Evolutionary conservation across 1,284 basidiomycete genomes (phyloP), one percentile per base, ranked within the genome.

Genomic region (Melampsora abietis-canadensis): DNA sequence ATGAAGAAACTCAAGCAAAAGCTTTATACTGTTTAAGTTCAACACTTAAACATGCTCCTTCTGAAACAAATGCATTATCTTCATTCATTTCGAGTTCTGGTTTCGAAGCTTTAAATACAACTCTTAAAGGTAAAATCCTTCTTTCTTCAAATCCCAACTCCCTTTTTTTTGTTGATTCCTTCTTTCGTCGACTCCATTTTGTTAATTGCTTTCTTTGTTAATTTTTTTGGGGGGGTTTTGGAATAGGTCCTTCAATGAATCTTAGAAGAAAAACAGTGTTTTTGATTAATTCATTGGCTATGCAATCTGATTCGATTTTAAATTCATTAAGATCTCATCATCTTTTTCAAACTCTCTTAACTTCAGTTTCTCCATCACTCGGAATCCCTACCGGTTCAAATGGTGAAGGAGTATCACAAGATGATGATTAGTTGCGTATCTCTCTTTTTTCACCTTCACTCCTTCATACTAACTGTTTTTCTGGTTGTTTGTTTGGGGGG

Each of bases 1-100:
- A 57, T 27, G 70, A 59, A 37, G 34, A 47, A 40, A 66, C 57
- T 34, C 64, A 66, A 66, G 70, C 70, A 4, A 74, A 74, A 66
- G 54, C 70, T 2, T 59, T 74, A 51, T 74, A 74, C n/a, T 74
- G 70, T 66, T 30, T 74, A 17, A 74, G 70, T 44, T 66, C 70
- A 21, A 66, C 70, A 3, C 31, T 74, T 8, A 74, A 66, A 37
- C 62, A 74, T 19, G 70, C 70, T 15, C 70, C 70, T 7, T 44
- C 57, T 34, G 21, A 34, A 24, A 66, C 63, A 5, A 12, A 74
- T 37, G 70, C 27, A 24, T 64, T 74, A 27, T 47, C 10, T 19
- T 66, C 51, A 7, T 74, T 74, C 30, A n/a, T 27, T 30, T 40
- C 44, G 0, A 15, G 64, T 2, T 54, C 47, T 34, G 70, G 70